These are phyloP conservation scores for Chlorella vulgaris DNA, from an alignment of 139 green algal species.

Conservation along the genomic window DNA sequence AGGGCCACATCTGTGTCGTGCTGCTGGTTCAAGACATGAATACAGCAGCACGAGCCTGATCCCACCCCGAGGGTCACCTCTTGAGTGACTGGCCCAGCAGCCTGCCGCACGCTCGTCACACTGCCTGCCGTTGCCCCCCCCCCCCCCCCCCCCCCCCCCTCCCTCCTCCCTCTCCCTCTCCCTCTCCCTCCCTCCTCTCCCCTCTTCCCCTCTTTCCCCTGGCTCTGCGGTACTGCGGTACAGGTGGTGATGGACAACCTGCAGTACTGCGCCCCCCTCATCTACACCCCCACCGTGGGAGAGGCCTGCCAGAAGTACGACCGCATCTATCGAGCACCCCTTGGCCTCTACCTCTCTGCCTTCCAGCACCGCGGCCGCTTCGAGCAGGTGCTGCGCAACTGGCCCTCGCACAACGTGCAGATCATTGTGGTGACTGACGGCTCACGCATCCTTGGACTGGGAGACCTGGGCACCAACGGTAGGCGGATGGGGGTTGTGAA, in stretches of 20 bases:
- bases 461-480: conserved; percentile 68
- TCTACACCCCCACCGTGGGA: conserved; percentile 85
- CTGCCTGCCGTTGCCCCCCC: too few species aligned
- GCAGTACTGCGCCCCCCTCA: conserved; percentile 38
- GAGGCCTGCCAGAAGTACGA: conserved; percentile 84
- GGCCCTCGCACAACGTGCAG: conserved; percentile 56
- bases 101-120: too few species aligned
- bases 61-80: too few species aligned
- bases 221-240: conserved; percentile 21
- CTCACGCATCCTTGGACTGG: conserved; percentile 62
- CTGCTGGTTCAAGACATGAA: too few species aligned
- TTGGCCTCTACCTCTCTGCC: conserved; percentile 67
- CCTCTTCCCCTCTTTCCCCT: not conserved
- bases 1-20: not conserved
- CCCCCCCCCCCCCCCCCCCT: too few species aligned
- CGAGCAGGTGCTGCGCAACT: conserved; percentile 50
- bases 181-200: too few species aligned
- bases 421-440: conserved; percentile 69
- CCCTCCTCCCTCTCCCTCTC: too few species aligned
- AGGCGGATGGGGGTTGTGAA: not conserved
- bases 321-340: conserved; percentile 46
- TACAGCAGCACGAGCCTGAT: too few species aligned
- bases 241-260: conserved; percentile 40
- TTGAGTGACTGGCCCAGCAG: too few species aligned
- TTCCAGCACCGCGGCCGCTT: conserved; percentile 56